Evolutionary conservation across 23 red algal species (phyloP), one percentile per base, ranked within the genome.

Genomic region (Pyropia yezoensis): DNA sequence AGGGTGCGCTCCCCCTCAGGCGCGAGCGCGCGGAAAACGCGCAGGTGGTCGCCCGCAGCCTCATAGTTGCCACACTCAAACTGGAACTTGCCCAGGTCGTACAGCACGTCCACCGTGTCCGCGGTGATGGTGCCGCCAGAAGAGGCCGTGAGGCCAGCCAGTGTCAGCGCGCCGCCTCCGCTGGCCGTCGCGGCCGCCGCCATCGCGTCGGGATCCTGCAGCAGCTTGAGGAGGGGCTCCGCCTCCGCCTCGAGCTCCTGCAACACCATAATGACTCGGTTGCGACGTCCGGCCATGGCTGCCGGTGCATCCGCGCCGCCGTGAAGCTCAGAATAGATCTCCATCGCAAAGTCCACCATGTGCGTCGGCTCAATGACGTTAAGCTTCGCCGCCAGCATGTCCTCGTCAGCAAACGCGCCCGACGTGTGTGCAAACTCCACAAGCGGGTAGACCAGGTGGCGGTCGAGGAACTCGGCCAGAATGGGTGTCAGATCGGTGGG

Each of bases 311-410:
- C 74, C 50, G 56, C 76, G 0, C 66, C 77, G 60, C 59, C 79
- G 70, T 80, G 83, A 20, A 84, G 45, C 21, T 97, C 80, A 2
- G 45, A 51, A 33, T 85, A 88, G 14, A 85, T 73, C 27, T 97
- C 93, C 33, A 90, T 69, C 18, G 93, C 93, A 33, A 83, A 97
- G 33, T 97, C 93, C 67, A 97, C 75, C 93, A 97, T 97, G 33
- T 83, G 83, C 11, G 93, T 97, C n/a, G 74, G 69, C 2, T 71
- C 75, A 24, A 97, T 79, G 23, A 90, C 28, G 62, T 97, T 71
- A 33, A 90, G 73, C 50, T 90, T 87, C 47, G 85, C 93, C 7
- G 62, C 39, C 27, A 87, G 75, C 45, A 89, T 56, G 18, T 90
- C 85, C 33, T 77, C 60, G 27, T 72, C 27, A 25, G 70, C 55